phyloP scores from a whole-genome alignment of 331 rosid species.

The Cydonia oblonga region DNA sequence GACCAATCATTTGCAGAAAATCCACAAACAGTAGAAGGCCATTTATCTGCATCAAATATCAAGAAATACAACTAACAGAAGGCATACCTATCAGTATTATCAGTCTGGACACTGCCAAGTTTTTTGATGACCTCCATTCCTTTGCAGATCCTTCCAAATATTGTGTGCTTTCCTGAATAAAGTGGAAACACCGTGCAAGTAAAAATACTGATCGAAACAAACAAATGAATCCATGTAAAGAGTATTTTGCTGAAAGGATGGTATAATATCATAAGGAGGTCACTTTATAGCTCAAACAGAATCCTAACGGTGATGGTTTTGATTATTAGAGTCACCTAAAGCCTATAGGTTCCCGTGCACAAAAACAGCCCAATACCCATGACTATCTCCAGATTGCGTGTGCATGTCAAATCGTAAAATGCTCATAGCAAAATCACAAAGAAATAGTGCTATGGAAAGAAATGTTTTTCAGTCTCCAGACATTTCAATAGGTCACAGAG shows the following conservation, averaged over 20 bases:
- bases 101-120: slow-evolving; percentile 96
- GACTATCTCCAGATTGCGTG: background rate
- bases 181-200: no score
- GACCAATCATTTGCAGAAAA: background rate
- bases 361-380: background rate
- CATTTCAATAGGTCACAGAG: background rate
- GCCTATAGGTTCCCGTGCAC: background rate
- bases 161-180: slow-evolving; percentile 81
- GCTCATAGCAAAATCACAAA: background rate
- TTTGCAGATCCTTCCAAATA: slow-evolving; percentile 75
- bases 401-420: background rate
- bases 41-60: background rate
- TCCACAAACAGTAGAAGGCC: background rate
- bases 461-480: background rate
- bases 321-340: background rate
- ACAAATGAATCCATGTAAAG: background rate
- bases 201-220: no score
- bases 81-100: slow-evolving; percentile 78
- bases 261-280: background rate
- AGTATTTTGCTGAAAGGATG: background rate
- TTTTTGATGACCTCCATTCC: slow-evolving; percentile 97
- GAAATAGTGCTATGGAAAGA: background rate
- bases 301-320: background rate
- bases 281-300: background rate
- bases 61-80: background rate